A percentile compares a stretch with the other conserved stretches of the same genome.
These are phyloP conservation scores for Jamesozyma spencerorum DNA, from an alignment of 805 yeast species.

Conservation along the genomic window DNA sequence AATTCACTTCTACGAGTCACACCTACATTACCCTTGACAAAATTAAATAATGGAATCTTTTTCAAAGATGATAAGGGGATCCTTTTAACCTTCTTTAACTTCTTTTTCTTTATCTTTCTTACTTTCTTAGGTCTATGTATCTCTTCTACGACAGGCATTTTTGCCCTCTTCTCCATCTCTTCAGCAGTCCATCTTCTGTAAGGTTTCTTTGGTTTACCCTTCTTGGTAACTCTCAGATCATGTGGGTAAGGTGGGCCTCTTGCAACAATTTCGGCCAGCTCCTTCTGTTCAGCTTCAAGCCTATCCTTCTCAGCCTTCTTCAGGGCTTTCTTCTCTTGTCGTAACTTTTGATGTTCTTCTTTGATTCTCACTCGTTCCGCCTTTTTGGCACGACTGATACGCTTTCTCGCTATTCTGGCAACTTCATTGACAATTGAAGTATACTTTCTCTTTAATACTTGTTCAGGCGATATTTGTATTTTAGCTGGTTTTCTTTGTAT, in stretches of 20 bases:
- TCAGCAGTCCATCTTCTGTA: constrained; percentile 28
- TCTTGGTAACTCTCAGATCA: constrained; percentile 24
- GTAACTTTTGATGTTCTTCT: constrained; percentile 9
- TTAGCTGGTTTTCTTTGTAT: constrained; percentile 9
- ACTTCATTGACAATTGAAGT: constrained; percentile 18
- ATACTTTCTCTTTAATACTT: constrained; percentile 16
- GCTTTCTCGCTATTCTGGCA: constrained; percentile 23
- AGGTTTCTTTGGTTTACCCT: constrained; percentile 28
- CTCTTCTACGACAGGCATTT: constrained; percentile 10
- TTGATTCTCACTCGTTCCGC: constrained; percentile 10
- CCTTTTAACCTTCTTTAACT: constrained; percentile 15
- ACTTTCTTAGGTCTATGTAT: constrained; percentile 8
- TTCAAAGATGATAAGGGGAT: constrained; percentile 21
- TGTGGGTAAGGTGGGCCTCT: constrained; percentile 30
- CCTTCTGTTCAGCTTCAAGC: constrained; percentile 19
- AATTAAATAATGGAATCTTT: constrained; percentile 23
- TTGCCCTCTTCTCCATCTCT: constrained; percentile 22
- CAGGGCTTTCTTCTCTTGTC: constrained; percentile 16
- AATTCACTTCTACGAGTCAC: constrained; percentile 3
- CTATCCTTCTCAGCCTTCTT: constrained; percentile 18
- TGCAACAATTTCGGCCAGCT: constrained; percentile 25
- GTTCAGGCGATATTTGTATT: constrained; percentile 11
- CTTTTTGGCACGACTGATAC: constrained; percentile 15
- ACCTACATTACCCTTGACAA: constrained; percentile 8
- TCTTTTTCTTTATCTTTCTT: constrained; percentile 17